Conservation (phyloP, 1,284 basidiomycete species). For the Ganoderma resinaceum region DNA sequence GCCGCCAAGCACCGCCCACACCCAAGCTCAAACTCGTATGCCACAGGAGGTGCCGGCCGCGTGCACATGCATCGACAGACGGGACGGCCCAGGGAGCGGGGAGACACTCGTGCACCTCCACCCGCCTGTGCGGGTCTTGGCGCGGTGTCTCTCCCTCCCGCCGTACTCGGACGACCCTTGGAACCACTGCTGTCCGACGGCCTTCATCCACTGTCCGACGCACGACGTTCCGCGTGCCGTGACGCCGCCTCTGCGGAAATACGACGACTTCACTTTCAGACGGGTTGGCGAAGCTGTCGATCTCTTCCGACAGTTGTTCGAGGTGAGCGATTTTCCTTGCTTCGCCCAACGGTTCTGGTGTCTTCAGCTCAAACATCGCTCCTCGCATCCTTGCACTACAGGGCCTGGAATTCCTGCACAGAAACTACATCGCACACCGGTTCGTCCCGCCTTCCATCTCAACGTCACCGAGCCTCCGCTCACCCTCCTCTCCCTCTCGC, state of each 20-base stretch:
- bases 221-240: conserved; percentile 28
- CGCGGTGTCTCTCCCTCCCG: conserved; percentile 11
- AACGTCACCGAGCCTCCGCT: background rate
- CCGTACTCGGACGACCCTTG: conserved; percentile 14
- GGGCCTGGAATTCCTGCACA: conserved; percentile 32
- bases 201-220: conserved; percentile 26
- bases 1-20: background rate
- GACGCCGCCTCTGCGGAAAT: conserved; percentile 32
- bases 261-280: conserved; percentile 24
- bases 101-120: background rate
- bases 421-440: conserved; percentile 32
- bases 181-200: conserved; percentile 32
- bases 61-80: background rate
- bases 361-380: background rate
- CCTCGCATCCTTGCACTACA: background rate
- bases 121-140: background rate
- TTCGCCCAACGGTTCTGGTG: background rate
- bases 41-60: conserved; percentile 2
- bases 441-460: background rate
- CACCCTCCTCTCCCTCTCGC: background rate
- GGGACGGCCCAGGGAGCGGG: background rate
- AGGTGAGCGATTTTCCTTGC: conserved; percentile 23
- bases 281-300: conserved; percentile 32
- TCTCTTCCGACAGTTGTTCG: conserved; percentile 32
- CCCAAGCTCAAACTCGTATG: background rate